Conservation (phyloP, 192 early-diverging fungal genomes). For the Backusella sp. region DNA sequence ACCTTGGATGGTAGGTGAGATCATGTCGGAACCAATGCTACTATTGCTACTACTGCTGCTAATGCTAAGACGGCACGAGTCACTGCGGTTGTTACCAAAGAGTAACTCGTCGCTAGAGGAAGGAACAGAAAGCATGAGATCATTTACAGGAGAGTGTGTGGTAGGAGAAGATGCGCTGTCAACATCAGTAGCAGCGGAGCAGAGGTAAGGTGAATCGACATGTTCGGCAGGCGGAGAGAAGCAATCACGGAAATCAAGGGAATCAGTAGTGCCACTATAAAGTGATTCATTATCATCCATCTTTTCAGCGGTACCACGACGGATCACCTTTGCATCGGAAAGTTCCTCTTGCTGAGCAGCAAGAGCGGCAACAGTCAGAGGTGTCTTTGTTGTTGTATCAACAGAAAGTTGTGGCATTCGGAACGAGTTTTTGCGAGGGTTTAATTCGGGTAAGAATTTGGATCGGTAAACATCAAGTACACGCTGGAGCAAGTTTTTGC, state of each 20-base stretch:
- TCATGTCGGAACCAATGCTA: background rate
- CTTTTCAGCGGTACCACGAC: background rate
- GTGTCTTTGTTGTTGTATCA: background rate
- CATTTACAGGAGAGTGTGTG: background rate
- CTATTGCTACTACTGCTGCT: background rate
- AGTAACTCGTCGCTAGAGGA: conserved; percentile 1
- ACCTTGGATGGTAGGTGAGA: background rate
- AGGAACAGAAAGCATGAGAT: conserved; percentile 7
- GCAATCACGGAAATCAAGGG: conserved; percentile 24
- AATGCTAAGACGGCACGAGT: background rate
- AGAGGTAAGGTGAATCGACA: background rate
- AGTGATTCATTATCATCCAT: conserved; percentile 12
- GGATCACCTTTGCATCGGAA: background rate
- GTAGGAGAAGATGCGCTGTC: background rate
- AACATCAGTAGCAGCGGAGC: background rate
- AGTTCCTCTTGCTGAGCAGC: conserved; percentile 23
- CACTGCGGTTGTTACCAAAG: background rate
- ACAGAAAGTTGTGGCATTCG: conserved; percentile 5
- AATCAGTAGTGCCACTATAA: conserved; percentile 19
- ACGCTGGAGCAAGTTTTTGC: conserved; percentile 31
- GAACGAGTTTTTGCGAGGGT: conserved; percentile 16
- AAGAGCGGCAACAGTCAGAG: conserved; percentile 24
- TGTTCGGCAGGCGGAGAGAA: conserved; percentile 23
- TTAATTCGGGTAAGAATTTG: conserved; percentile 24
- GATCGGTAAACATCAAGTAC: conserved; percentile 34